A percentile compares a stretch with the other conserved stretches of the same genome.
Evolutionary conservation across 768 basidiomycete genomes (phyloP).

Genomic region (Symmetrospora coprosmae): DNA sequence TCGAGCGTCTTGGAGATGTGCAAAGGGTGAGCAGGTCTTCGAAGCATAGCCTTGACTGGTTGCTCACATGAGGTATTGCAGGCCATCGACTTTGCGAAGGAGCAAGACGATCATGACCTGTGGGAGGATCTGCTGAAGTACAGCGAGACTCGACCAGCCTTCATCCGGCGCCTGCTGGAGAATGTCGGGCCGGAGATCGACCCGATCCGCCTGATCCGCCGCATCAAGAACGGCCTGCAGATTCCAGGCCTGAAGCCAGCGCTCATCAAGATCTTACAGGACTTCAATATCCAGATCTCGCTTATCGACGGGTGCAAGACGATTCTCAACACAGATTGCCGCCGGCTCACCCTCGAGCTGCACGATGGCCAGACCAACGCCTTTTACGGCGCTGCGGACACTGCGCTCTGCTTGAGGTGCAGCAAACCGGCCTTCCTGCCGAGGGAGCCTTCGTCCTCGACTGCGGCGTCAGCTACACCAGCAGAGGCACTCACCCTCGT

Average conservation of each 20-base stretch:
- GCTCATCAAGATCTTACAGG: constrained; percentile 88
- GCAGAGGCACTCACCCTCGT: constrained; percentile 26
- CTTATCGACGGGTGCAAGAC: constrained; percentile 81
- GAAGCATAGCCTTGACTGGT: background rate
- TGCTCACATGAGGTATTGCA: constrained; percentile 34
- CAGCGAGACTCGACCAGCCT: constrained; percentile 90
- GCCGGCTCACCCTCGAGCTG: constrained; percentile 53
- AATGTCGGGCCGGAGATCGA: constrained; percentile 94
- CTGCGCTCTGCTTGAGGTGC: constrained; percentile 25
- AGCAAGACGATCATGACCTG: constrained; percentile 88
- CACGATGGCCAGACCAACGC: constrained; percentile 66
- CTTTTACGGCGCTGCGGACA: constrained; percentile 49
- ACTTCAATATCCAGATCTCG: constrained; percentile 86
- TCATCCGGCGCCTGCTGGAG: constrained; percentile 86
- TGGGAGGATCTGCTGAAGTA: constrained; percentile 94
- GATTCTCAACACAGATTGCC: constrained; percentile 70
- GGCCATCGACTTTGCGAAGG: constrained; percentile 97
- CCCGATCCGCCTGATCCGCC: constrained; percentile 79
- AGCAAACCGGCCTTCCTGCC: constrained; percentile 26
- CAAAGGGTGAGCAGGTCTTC: constrained; percentile 49
- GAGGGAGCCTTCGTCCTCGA: background rate
- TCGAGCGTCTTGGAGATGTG: constrained; percentile 85
- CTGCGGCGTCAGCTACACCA: constrained; percentile 4
- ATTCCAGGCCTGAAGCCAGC: constrained; percentile 90
- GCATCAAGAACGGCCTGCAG: constrained; percentile 90